Conservation (phyloP, 1,284 basidiomycete species). For the Porogramme epimiltina region DNA sequence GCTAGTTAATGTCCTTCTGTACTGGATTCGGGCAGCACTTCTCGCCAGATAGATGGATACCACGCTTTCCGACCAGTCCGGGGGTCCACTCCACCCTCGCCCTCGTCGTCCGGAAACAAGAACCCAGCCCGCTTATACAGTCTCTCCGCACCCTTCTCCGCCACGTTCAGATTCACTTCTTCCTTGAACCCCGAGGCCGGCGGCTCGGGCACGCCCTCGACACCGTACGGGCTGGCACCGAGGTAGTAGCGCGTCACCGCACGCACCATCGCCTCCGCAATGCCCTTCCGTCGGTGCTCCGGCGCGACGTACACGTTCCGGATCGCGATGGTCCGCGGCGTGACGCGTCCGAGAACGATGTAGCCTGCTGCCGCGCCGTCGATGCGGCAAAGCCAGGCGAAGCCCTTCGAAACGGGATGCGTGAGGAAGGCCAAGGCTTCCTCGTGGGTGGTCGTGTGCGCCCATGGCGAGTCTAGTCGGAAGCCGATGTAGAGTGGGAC, state of each 20-base stretch:
- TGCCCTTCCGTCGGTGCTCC: constrained; percentile 24
- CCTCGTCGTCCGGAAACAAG: constrained; percentile 11
- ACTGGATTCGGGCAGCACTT: too few species aligned
- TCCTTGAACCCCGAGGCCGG: constrained; percentile 16
- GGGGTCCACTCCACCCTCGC: constrained; percentile 13
- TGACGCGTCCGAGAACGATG: constrained; percentile 12
- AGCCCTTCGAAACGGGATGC: background rate
- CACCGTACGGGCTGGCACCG: constrained; percentile 19
- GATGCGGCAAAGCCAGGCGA: background rate
- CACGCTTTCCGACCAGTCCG: constrained; percentile 10
- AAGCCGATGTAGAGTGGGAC: constrained; percentile 6
- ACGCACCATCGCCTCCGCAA: constrained; percentile 28
- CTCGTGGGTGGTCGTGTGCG: background rate
- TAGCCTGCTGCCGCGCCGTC: background rate
- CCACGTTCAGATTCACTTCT: constrained; percentile 16
- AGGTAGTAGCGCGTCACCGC: constrained; percentile 26
- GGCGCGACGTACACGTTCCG: constrained; percentile 30
- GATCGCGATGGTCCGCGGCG: constrained; percentile 28
- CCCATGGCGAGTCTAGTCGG: background rate
- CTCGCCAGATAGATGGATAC: too few species aligned
- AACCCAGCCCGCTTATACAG: constrained; percentile 17
- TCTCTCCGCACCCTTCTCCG: constrained; percentile 5
- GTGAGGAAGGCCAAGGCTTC: background rate
- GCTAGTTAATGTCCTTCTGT: too few species aligned
- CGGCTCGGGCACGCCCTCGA: constrained; percentile 14